phyloP scores from a whole-genome alignment of 2,329 filamentous ascomycete species.

The Canariomyces notabilis region DNA sequence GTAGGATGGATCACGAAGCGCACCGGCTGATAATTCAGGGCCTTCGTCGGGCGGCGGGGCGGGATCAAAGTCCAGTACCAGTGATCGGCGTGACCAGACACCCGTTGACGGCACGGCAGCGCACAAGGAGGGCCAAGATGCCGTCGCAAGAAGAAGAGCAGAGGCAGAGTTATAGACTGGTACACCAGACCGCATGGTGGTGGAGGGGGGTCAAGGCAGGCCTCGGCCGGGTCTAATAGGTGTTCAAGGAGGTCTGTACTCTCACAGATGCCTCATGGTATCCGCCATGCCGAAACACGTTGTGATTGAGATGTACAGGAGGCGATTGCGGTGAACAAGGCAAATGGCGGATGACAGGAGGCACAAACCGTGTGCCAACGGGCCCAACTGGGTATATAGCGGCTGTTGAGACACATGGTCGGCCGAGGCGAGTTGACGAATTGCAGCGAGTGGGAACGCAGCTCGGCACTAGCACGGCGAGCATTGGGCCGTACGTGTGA shows the following conservation, averaged over 20 bases:
- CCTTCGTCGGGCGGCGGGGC: slow-evolving; percentile 57
- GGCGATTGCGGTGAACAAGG: slow-evolving; percentile 36
- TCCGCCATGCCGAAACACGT: slow-evolving; percentile 47
- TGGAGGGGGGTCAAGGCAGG: slow-evolving; percentile 21
- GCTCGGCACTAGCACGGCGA: slow-evolving; percentile 26
- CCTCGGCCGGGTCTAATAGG: slow-evolving; percentile 14
- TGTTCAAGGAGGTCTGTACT: slow-evolving; percentile 21
- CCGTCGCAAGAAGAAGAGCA: slow-evolving; percentile 28
- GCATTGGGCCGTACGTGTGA: slow-evolving; percentile 36
- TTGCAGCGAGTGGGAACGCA: slow-evolving; percentile 35
- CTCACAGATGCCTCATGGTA: slow-evolving; percentile 33
- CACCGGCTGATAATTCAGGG: slow-evolving; percentile 52
- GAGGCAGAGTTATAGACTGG: slow-evolving; percentile 25
- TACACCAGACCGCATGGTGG: slow-evolving; percentile 38
- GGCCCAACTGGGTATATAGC: slow-evolving; percentile 48
- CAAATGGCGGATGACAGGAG: slow-evolving; percentile 30
- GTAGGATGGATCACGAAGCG: slow-evolving; percentile 56
- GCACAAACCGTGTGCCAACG: slow-evolving; percentile 10
- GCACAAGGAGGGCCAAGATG: slow-evolving; percentile 27
- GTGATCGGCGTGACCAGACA: slow-evolving; percentile 27
- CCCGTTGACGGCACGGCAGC: slow-evolving; percentile 26
- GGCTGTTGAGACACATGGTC: slow-evolving; percentile 42
- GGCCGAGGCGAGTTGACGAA: slow-evolving; percentile 28
- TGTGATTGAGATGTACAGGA: slow-evolving; percentile 38
- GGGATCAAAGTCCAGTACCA: slow-evolving; percentile 50